A percentile compares a stretch with the other conserved stretches of the same genome.
These are phyloP conservation scores for Gracilaria gracilis DNA, from an alignment of 23 red algal genomes.

Conservation along the genomic window DNA sequence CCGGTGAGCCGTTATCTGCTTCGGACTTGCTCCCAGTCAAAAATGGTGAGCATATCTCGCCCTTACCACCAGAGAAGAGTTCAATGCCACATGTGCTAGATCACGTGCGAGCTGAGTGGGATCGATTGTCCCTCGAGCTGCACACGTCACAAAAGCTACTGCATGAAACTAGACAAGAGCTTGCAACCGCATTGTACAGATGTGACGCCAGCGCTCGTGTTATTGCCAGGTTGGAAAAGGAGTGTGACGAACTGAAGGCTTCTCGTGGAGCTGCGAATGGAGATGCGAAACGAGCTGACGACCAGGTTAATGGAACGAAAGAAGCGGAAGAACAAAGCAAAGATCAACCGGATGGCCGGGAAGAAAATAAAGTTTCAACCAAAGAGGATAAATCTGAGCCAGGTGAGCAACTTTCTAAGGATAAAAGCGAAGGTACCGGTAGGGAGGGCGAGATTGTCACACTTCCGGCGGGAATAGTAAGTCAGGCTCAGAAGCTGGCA, in stretches of 20 bases:
- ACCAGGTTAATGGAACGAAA: not conserved
- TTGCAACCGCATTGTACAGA: slow-evolving; percentile 80
- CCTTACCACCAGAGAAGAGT: slow-evolving; percentile 37
- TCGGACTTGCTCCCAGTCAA: slow-evolving; percentile 72
- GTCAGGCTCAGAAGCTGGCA: slow-evolving; percentile 19
- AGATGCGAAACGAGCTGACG: not conserved
- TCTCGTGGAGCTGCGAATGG: slow-evolving; percentile 4
- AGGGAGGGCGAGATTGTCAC: too few relatives aligned
- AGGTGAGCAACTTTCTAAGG: not conserved
- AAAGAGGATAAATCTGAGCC: not conserved
- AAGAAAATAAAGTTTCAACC: not conserved
- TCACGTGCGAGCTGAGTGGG: slow-evolving; percentile 82
- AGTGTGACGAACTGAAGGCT: slow-evolving; percentile 55
- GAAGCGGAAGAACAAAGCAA: not conserved
- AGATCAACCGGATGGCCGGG: not conserved
- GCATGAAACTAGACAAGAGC: slow-evolving; percentile 54
- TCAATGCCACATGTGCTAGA: slow-evolving; percentile 54
- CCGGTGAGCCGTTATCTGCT: slow-evolving; percentile 39
- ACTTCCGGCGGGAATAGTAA: slow-evolving; percentile 34
- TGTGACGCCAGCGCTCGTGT: slow-evolving; percentile 74
- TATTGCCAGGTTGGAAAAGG: slow-evolving; percentile 63
- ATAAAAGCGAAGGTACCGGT: not conserved
- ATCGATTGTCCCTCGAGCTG: slow-evolving; percentile 65
- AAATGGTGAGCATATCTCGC: not conserved
- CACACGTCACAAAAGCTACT: slow-evolving; percentile 36